phyloP scores from a whole-genome alignment of 2,329 filamentous ascomycete genomes.

The Epichloe bromicola region DNA sequence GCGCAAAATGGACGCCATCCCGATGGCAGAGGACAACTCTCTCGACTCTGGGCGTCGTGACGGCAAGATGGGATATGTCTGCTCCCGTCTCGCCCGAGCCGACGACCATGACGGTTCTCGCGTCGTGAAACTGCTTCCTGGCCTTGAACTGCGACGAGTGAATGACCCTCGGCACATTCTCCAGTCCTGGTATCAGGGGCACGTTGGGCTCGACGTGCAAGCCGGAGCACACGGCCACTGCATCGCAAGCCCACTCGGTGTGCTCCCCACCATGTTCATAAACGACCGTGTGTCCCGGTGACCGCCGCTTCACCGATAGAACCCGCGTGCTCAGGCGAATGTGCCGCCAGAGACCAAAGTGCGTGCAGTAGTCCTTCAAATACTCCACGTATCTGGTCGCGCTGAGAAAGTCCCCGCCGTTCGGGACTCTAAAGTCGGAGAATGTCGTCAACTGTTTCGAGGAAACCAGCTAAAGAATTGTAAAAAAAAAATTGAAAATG shows the following conservation, averaged over 20 bases:
- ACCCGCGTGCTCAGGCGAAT: conserved; percentile 23
- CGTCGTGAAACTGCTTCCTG: conserved; percentile 23
- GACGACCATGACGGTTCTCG: conserved; percentile 28
- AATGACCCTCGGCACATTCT: conserved; percentile 21
- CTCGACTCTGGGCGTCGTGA: conserved; percentile 24
- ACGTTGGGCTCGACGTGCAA: conserved; percentile 26
- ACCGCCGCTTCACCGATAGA: conserved; percentile 9
- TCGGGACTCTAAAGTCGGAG: conserved; percentile 28
- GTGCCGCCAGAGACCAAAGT: conserved; percentile 24
- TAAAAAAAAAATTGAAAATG: no score
- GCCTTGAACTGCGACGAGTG: conserved; percentile 31
- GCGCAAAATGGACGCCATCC: conserved; percentile 28
- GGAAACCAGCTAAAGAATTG: conserved; percentile 24
- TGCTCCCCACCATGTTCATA: neutral
- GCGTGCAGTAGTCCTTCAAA: conserved; percentile 24
- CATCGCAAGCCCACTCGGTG: conserved; percentile 24
- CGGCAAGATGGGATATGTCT: conserved; percentile 28
- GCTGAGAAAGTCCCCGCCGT: conserved; percentile 27
- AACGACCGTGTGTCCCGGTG: conserved; percentile 3
- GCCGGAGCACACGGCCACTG: conserved; percentile 29
- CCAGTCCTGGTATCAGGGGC: conserved; percentile 23
- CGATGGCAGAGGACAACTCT: conserved; percentile 28
- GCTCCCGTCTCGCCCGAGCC: conserved; percentile 31
- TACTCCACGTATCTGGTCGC: conserved; percentile 25
- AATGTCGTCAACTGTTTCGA: conserved; percentile 35